Evolutionary conservation across 805 yeast genomes (phyloP).

Genomic region (Saccharomycopsis fibuligera): DNA sequence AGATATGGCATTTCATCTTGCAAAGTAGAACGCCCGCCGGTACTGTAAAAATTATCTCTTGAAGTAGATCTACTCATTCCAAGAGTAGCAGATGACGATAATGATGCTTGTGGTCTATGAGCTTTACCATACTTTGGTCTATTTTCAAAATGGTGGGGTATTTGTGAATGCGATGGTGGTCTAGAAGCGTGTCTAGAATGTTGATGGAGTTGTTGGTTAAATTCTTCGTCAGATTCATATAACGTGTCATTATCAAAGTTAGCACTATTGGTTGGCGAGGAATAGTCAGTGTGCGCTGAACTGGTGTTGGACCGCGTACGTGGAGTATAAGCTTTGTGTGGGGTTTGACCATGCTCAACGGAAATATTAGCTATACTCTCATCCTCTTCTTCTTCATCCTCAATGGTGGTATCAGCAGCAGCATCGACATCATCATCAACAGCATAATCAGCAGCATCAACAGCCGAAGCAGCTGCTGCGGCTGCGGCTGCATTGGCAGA

Average conservation of each 20-base stretch:
- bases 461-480: background rate
- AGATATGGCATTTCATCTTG: conserved; percentile 60
- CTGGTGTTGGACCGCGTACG: background rate
- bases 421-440: background rate
- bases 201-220: background rate
- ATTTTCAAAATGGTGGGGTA: too few relatives aligned
- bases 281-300: background rate
- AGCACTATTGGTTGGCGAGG: conserved; percentile 10
- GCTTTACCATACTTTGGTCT: too few relatives aligned
- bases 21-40: conserved; percentile 46
- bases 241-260: conserved; percentile 18
- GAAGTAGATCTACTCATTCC: conserved; percentile 24
- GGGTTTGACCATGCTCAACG: too few relatives aligned
- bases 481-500: background rate
- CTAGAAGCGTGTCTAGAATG: too few relatives aligned
- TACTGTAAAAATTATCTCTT: conserved; percentile 22
- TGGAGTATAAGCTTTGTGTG: too few relatives aligned
- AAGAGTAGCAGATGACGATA: conserved; percentile 5
- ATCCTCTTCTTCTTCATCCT: background rate
- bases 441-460: background rate
- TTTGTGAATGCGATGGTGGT: background rate
- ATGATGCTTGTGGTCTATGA: too few relatives aligned
- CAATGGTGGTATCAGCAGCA: background rate
- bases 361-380: too few relatives aligned
- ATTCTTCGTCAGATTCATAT: conserved; percentile 12